phyloP scores from a whole-genome alignment of 2,329 filamentous ascomycete species.

The Xylariaceae sp. region DNA sequence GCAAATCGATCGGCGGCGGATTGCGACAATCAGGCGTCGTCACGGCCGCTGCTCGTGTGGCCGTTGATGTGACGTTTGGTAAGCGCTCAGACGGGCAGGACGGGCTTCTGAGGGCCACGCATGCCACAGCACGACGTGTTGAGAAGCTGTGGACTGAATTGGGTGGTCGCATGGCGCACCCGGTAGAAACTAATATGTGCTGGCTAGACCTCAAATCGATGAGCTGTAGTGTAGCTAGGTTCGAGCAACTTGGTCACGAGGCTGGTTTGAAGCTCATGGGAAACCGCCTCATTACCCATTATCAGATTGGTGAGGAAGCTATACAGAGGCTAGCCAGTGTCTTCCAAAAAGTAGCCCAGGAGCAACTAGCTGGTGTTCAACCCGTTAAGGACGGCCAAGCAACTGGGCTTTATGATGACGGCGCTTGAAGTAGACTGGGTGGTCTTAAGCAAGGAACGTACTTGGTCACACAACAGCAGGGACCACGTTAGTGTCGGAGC shows the following conservation, averaged over 20 bases:
- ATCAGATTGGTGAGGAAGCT: slow-evolving; percentile 64
- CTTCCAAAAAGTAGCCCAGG: slow-evolving; percentile 46
- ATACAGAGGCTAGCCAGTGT: slow-evolving; percentile 54
- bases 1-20: slow-evolving; percentile 82
- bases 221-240: slow-evolving; percentile 29
- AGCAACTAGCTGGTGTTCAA: slow-evolving; percentile 43
- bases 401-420: slow-evolving; percentile 33
- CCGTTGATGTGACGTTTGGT: slow-evolving; percentile 80
- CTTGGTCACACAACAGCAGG: too few relatives aligned
- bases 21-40: slow-evolving; percentile 78
- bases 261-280: slow-evolving; percentile 36
- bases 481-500: too few relatives aligned
- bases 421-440: too few relatives aligned
- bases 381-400: background rate
- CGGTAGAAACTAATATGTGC: slow-evolving; percentile 77
- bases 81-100: slow-evolving; percentile 48
- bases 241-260: slow-evolving; percentile 36
- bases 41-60: slow-evolving; percentile 75
- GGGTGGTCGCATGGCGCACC: slow-evolving; percentile 64
- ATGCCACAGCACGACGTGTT: slow-evolving; percentile 63
- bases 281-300: slow-evolving; percentile 42
- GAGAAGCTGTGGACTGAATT: slow-evolving; percentile 68
- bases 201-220: slow-evolving; percentile 61
- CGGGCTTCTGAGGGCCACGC: slow-evolving; percentile 56
- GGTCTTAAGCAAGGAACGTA: too few relatives aligned